Base-by-base conservation (phyloP, 23 red algal species). In the Gracilaria gracilis region DNA sequence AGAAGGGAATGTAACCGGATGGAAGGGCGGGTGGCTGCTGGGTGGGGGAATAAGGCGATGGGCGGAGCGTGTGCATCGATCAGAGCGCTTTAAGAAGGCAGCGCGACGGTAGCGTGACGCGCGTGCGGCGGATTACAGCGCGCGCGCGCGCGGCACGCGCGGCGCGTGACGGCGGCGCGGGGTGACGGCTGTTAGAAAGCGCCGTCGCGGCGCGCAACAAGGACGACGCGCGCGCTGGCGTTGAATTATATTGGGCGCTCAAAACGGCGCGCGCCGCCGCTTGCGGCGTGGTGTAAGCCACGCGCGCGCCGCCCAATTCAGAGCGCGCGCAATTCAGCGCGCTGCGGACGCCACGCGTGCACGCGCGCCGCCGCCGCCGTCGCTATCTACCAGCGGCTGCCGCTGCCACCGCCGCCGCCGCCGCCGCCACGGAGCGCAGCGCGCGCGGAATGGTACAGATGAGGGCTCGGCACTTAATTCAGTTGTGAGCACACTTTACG, bases 311-410 rank as follows among this genome's bases (percentile, higher is more conserved):
- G 17, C 51, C 51, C 51, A 55, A 55, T 19, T 55, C 51, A 55
- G 51, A 55, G 9, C 9, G 17, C 59, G 59, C 59, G 21, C 59
- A 62, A 62, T 62, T 62, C 59, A 62, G 59, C 59, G 59, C 59
- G 59, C 59, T 62, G 59, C 24, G 24, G 27, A 1, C 59, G 24
- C 59, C 23, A 31, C 27, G 59, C 59, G 59, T 62, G 59, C 59
- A 62, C 59, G 19, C 59, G 59, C 59, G 54, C 54, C 15, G 19
- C 2, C 54, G 54, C 54, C 23, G 54, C 23, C 54, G 54, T 20
- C 54, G 54, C 54, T 20, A 16, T 51, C 9, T 51, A 51, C 48
- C 16, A 8, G 48, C 48, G 8, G 54, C 23, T 15, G 54, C 23
- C 54, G 23, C 54, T 20, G 23, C 54, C 54, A 20, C 54, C 23